phyloP scores from a whole-genome alignment of 2,329 filamentous ascomycete species.

The Aspergillus neoniger region DNA sequence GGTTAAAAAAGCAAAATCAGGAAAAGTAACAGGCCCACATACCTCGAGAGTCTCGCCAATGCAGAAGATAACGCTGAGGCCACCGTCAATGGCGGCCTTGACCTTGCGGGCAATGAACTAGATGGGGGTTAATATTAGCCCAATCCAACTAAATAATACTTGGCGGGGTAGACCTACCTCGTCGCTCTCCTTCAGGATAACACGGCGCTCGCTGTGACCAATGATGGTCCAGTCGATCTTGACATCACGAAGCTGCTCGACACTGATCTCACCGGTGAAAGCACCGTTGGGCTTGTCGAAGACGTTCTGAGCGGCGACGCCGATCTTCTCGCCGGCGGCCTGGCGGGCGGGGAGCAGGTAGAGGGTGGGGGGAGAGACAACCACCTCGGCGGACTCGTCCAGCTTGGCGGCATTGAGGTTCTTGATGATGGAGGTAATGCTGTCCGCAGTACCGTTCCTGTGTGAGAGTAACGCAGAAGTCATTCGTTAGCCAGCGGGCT shows the following conservation, averaged over 20 bases:
- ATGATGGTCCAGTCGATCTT: slow-evolving; percentile 87
- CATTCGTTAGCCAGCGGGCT: slow-evolving; percentile 13
- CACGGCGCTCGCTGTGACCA: slow-evolving; percentile 93
- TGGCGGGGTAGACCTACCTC: slow-evolving; percentile 43
- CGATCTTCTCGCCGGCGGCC: slow-evolving; percentile 71
- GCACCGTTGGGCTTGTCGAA: slow-evolving; percentile 96
- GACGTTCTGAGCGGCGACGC: slow-evolving; percentile 94
- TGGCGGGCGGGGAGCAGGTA: slow-evolving; percentile 88
- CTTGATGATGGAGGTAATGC: slow-evolving; percentile 86
- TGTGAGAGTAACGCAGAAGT: slow-evolving; percentile 30
- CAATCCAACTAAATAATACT: background rate
- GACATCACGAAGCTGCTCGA: slow-evolving; percentile 84
- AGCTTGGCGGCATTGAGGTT: slow-evolving; percentile 85
- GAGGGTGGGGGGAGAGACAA: slow-evolving; percentile 85
- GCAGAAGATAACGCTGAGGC: slow-evolving; percentile 91
- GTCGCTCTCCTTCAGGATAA: slow-evolving; percentile 84
- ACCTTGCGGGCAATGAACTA: slow-evolving; percentile 86
- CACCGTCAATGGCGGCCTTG: slow-evolving; percentile 85
- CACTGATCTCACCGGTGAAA: slow-evolving; percentile 95
- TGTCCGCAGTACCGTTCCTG: slow-evolving; percentile 91
- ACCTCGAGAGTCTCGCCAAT: slow-evolving; percentile 89
- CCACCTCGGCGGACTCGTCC: slow-evolving; percentile 70
- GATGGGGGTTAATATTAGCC: slow-evolving; percentile 5
- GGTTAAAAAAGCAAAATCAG: slow-evolving; percentile 8
- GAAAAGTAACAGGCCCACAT: slow-evolving; percentile 13